These are phyloP conservation scores for Leptomonas pyrrhocoris DNA, from an alignment of 208 protist species.

Conservation along the genomic window DNA sequence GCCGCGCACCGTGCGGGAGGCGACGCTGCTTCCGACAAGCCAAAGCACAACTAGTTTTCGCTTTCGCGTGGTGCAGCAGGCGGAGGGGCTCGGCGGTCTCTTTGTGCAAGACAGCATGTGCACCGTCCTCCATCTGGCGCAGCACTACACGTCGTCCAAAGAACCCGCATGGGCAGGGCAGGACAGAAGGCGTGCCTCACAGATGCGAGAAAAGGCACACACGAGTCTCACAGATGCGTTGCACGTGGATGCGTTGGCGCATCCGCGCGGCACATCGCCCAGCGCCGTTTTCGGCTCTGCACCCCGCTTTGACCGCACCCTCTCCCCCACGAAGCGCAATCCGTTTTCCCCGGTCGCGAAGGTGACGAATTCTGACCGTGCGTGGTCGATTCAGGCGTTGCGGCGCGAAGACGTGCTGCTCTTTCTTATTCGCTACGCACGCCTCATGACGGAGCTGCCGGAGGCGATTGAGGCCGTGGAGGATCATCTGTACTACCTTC, in stretches of 20 bases:
- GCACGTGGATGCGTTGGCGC: not conserved
- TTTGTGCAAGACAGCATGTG: slow-evolving; percentile 65
- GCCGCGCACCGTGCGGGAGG: slow-evolving; percentile 34
- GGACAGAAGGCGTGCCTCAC: slow-evolving; percentile 1
- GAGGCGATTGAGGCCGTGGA: slow-evolving; percentile 49
- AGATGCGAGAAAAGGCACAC: not conserved
- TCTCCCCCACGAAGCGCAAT: slow-evolving; percentile 45
- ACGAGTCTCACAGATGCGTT: not conserved
- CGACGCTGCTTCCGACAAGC: slow-evolving; percentile 28
- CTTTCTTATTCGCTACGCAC: slow-evolving; percentile 41
- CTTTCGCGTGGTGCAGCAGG: slow-evolving; percentile 44
- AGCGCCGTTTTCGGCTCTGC: slow-evolving; percentile 33
- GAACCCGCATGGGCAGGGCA: not conserved
- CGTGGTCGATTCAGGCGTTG: slow-evolving; percentile 55
- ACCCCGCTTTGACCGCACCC: slow-evolving; percentile 5
- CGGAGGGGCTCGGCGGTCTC: slow-evolving; percentile 36
- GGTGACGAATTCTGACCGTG: slow-evolving; percentile 15
- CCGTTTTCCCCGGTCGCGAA: slow-evolving; percentile 41
- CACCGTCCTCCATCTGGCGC: slow-evolving; percentile 52
- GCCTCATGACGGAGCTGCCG: slow-evolving; percentile 54
- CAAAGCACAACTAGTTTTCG: slow-evolving; percentile 24
- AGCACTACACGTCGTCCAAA: slow-evolving; percentile 48
- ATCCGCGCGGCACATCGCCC: slow-evolving; percentile 2
- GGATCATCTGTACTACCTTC: slow-evolving; percentile 55
- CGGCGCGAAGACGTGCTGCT: slow-evolving; percentile 58